Evolutionary conservation across 2,329 filamentous ascomycete species (phyloP), one percentile per base, ranked within the genome.

Genomic region (Mycogone perniciosa): DNA sequence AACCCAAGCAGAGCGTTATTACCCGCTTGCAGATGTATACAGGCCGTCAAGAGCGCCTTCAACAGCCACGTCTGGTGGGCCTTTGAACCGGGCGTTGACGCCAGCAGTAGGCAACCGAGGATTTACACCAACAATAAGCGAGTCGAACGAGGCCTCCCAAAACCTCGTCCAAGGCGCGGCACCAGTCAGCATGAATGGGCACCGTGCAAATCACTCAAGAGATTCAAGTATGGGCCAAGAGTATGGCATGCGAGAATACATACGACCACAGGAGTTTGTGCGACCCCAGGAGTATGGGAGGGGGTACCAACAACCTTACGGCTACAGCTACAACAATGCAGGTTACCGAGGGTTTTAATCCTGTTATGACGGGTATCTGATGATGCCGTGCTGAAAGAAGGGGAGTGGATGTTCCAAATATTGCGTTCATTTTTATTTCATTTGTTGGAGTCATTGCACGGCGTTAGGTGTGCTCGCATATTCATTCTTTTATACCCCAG

Each of bases 101-200:
- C 33, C n/a, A n/a, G 20, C 34, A 20, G 20, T 20, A 3, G 20
- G 20, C 20, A 20, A 20, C 20, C 20, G 20, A 20, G 20, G 20
- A 20, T 20, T 20, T 20, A 20, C 20, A 20, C 20, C 20, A 20
- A 3, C 20, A 20, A 20, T 3, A 20, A 20, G 10, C 52, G 59
- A 58, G 4, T 59, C 62, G 5, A 63, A 68, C 53, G 62, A 67
- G 31, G 68, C 66, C 47, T 64, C 65, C 6, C 68, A 73, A 31
- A 64, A 62, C 46, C 66, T 77, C 11, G 59, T 75, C 10, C 53
- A 59, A 9, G 61, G 65, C 40, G 71, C 72, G 1, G 73, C 72
- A 31, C 71, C 73, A 2, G 62, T 71, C 11, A 63, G 64, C n/a
- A 60, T 59, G 51, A 54, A 50, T 8, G 58, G 65, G 6, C 63